Conservation (phyloP, 2,329 filamentous ascomycete species). For the Paracoccidioides brasiliensis region DNA sequence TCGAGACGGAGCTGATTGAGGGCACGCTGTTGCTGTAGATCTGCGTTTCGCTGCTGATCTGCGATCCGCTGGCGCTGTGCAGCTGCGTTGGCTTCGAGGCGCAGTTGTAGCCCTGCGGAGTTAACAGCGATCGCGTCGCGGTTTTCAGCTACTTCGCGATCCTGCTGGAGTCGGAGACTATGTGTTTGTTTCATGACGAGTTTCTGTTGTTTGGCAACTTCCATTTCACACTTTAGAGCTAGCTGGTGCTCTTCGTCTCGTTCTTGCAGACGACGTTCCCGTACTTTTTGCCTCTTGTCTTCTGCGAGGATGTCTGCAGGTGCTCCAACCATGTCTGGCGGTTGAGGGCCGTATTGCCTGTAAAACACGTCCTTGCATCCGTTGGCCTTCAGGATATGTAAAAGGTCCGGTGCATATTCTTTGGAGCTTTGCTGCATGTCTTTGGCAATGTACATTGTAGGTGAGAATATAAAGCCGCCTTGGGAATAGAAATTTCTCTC, state of each 20-base stretch:
- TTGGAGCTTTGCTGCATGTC: constrained; percentile 6
- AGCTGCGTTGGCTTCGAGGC: constrained; percentile 8
- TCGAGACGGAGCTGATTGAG: constrained; percentile 9
- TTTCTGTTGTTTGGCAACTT: constrained; percentile 7
- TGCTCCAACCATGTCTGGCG: constrained; percentile 12
- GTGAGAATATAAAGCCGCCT: constrained; percentile 46
- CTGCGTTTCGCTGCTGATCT: constrained; percentile 5
- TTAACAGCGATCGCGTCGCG: constrained; percentile 5
- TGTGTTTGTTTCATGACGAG: constrained; percentile 7
- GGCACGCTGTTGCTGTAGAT: constrained; percentile 7
- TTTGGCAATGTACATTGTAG: constrained; percentile 48
- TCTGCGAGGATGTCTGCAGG: constrained; percentile 10
- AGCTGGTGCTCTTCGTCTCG: constrained; percentile 12
- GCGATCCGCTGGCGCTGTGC: constrained; percentile 5
- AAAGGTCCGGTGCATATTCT: constrained; percentile 5
- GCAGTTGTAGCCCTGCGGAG: constrained; percentile 7
- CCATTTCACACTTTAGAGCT: constrained; percentile 5
- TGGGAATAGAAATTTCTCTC: constrained; percentile 43
- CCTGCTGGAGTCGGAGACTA: constrained; percentile 9
- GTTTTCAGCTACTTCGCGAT: constrained; percentile 9
- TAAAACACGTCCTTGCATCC: constrained; percentile 12
- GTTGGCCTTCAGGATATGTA: constrained; percentile 10
- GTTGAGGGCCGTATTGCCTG: constrained; percentile 7
- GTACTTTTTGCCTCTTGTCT: constrained; percentile 7
- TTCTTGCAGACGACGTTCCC: constrained; percentile 8